Base-by-base conservation (phyloP, 2,329 filamentous ascomycete species). In the Paecilomyces fulvus region DNA sequence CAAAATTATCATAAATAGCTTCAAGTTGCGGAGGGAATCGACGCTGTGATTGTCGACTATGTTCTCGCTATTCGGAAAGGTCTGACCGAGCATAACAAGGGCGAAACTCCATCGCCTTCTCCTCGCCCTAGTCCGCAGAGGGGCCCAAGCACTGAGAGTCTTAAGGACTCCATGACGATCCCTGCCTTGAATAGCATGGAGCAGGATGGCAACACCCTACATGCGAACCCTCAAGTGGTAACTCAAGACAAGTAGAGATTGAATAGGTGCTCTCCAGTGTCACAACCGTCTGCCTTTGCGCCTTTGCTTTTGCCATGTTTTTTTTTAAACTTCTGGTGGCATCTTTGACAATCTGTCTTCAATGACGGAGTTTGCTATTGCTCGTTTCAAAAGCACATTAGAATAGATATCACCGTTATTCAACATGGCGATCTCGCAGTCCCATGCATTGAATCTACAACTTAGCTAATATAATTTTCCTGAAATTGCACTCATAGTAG, bases 11-110 rank as follows among this genome's bases (percentile, higher is more conserved):
- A 9, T 6, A 3, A 17, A 7, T 43, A 92, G 86, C 77, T 87
- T 60, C 94, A 99, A 85, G 90, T 95, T 9, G 89, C 90, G 55
- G 90, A 96, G 73, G 92, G 94, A 51, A 96, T 99, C 59, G 94
- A 99, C 69, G 94, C 94, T 1, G 92, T 99, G 55, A 99, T 99
- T 67, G 94, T 97, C 12, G 94, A 99, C 70, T 94, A 85, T 60
- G 92, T 99, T 2, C 82, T 97, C 30, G 90, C 90, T 46, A 96
- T 99, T 63, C 85, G 92, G 51, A 91, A 96, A 73, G 92, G 90
- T 0, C 80, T 99, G 59, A 94, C 89, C 1, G 75, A 75, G 56
- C 62, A 65, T 43, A 63, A 69, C 43, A 63, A 57, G 54, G 65
- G 61, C 55, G 63, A 65, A 11, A 63, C 66, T 4, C 63, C 66